Conservation (phyloP, 306 rosid species). For the Heteromeles arbutifolia region DNA sequence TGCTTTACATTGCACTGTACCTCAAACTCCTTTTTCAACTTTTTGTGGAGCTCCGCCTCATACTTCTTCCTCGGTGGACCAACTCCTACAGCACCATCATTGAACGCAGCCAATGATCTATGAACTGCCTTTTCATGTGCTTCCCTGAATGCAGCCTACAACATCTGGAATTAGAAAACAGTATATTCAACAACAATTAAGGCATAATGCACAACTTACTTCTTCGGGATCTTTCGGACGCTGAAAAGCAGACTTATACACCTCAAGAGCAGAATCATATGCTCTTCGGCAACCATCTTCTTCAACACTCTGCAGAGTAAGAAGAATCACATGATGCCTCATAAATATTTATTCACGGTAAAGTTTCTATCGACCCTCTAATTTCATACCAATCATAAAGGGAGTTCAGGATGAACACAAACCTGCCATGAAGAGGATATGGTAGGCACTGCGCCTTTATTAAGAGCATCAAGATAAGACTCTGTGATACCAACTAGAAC, state of each 20-base stretch:
- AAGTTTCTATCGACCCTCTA: neutral
- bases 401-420: conserved; percentile 10
- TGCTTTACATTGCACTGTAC: conserved; percentile 25
- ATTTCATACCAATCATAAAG: neutral
- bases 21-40: conserved; percentile 75
- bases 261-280: conserved; percentile 65
- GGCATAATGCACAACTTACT: conserved; percentile 43
- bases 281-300: conserved; percentile 90
- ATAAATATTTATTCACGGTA: neutral
- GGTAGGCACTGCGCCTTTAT: conserved; percentile 94
- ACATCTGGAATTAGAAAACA: conserved; percentile 20
- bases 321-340: neutral
- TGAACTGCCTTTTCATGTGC: conserved; percentile 84
- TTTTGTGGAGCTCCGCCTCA: conserved; percentile 63
- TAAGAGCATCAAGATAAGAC: conserved; percentile 86
- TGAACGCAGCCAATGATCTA: conserved; percentile 64
- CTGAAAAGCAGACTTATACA: conserved; percentile 69
- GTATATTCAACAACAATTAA: conserved; percentile 8
- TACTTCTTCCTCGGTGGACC: conserved; percentile 82
- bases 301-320: conserved; percentile 74
- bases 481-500: conserved; percentile 72
- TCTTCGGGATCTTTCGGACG: conserved; percentile 81
- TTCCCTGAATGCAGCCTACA: conserved; percentile 79
- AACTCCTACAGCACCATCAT: conserved; percentile 74
- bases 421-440: conserved; percentile 99